Percentiles rank a stretch among this genome's conserved stretches.
Conservation (phyloP, 768 basidiomycete genomes). For the Lactarius sanguifluus region DNA sequence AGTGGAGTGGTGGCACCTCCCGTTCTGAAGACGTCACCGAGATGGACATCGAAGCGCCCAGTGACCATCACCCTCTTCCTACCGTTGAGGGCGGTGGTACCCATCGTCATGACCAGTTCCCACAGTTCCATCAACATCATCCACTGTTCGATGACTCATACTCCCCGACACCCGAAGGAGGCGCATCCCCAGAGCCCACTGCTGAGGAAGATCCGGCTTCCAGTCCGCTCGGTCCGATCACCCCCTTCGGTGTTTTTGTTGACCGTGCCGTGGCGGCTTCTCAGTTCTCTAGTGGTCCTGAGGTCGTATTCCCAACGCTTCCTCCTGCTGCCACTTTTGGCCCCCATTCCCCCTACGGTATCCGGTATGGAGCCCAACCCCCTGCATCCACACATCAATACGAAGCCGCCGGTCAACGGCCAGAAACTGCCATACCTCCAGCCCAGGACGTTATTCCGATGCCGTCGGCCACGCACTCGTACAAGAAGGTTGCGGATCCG, state of each 20-base stretch:
- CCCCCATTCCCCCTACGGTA: conserved; percentile 27
- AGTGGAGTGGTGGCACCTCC: conserved; percentile 40
- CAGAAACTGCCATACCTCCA: conserved; percentile 38
- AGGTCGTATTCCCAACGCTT: conserved; percentile 15
- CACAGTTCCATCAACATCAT: conserved; percentile 7
- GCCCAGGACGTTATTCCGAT: conserved; percentile 45
- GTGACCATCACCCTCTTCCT: conserved; percentile 14
- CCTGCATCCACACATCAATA: conserved; percentile 24
- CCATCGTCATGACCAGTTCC: conserved; percentile 2
- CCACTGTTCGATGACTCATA: conserved; percentile 47
- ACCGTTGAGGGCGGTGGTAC: conserved; percentile 4
- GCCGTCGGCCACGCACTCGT: conserved; percentile 52
- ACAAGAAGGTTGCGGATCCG: conserved; percentile 74
- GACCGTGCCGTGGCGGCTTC: conserved; percentile 63
- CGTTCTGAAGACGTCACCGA: conserved; percentile 32
- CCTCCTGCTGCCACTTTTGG: conserved; percentile 19
- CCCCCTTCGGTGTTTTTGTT: conserved; percentile 74
- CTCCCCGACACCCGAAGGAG: conserved; percentile 62
- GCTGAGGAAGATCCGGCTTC: conserved; percentile 54
- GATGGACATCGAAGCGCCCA: conserved; percentile 37
- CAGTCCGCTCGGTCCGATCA: conserved; percentile 72
- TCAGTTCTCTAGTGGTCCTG: conserved; percentile 10
- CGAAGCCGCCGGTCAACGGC: conserved; percentile 34
- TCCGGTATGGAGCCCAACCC: conserved; percentile 32
- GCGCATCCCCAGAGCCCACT: conserved; percentile 53